phyloP scores from a whole-genome alignment of 1,284 basidiomycete species.

The Meira nashicola region DNA sequence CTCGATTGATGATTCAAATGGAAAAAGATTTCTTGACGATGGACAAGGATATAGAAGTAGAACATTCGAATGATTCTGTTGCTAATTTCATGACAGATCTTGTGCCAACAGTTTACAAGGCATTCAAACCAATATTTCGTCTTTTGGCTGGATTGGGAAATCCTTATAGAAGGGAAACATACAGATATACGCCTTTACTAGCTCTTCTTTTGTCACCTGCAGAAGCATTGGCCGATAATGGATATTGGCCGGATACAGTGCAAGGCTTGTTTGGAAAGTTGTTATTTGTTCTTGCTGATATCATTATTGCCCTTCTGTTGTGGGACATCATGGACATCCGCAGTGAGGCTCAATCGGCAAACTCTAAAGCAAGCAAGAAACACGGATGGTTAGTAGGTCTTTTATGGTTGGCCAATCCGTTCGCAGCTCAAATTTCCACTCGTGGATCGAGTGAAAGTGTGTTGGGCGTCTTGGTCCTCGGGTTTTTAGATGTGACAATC shows the following conservation, averaged over 20 bases:
- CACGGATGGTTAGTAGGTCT: conserved; percentile 54
- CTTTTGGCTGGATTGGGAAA: conserved; percentile 56
- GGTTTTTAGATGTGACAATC: conserved; percentile 59
- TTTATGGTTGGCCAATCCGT: conserved; percentile 81
- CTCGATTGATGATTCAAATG: conserved; percentile 59
- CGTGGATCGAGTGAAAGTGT: conserved; percentile 90
- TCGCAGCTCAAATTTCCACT: conserved; percentile 93
- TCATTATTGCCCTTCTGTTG: conserved; percentile 74
- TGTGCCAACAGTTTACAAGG: not conserved
- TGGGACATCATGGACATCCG: conserved; percentile 60
- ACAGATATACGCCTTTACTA: conserved; percentile 90
- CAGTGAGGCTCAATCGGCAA: not conserved
- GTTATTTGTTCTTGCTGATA: conserved; percentile 78
- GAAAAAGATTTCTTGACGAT: conserved; percentile 11
- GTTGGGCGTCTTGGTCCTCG: conserved; percentile 73
- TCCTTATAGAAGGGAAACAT: conserved; percentile 88
- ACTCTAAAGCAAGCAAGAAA: not conserved
- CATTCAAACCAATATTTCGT: conserved; percentile 32
- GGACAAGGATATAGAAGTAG: not conserved
- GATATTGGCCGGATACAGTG: conserved; percentile 50
- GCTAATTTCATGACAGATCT: not conserved
- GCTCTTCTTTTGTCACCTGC: conserved; percentile 78
- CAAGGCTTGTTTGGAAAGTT: conserved; percentile 70
- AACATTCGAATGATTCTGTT: not conserved
- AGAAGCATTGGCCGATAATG: conserved; percentile 57